Conservation (phyloP, 2,329 filamentous ascomycete species). For the Basipetospora chlamydospora region DNA sequence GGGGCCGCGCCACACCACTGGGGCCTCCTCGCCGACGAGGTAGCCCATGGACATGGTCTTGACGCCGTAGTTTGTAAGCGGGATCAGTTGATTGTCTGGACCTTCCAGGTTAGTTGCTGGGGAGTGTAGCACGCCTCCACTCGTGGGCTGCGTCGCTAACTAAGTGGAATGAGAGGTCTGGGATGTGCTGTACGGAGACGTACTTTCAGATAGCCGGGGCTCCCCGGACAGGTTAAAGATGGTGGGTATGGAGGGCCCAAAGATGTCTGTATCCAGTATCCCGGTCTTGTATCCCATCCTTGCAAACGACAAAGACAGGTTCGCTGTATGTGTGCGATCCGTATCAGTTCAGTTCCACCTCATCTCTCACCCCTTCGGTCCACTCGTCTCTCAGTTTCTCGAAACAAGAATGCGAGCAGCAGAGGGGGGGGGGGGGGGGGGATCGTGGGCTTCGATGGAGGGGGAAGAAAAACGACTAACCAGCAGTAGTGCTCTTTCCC, state of each 20-base stretch:
- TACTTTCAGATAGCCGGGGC: constrained; percentile 60
- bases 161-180: too few relatives aligned
- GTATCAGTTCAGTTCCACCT: too few relatives aligned
- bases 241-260: constrained; percentile 87
- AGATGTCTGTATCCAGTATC: constrained; percentile 91
- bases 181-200: constrained; percentile 13
- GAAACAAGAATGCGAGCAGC: neutral
- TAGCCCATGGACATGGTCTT: constrained; percentile 99
- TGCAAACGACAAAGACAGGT: constrained; percentile 77
- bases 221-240: constrained; percentile 70
- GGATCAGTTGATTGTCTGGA: constrained; percentile 64
- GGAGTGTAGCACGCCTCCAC: too few relatives aligned
- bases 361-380: too few relatives aligned
- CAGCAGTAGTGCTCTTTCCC: constrained; percentile 86
- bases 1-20: constrained; percentile 86
- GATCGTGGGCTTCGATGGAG: too few relatives aligned
- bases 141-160: too few relatives aligned
- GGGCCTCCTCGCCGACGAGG: constrained; percentile 62
- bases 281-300: constrained; percentile 68
- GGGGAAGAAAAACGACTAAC: constrained; percentile 25
- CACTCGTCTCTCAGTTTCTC: too few relatives aligned
- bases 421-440: too few relatives aligned
- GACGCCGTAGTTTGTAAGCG: constrained; percentile 84
- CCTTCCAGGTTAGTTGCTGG: neutral
- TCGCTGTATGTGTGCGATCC: constrained; percentile 45